Evolutionary conservation across 1,284 basidiomycete species (phyloP), one percentile per base, ranked within the genome.

Genomic region (Phaffia rhodozyma): DNA sequence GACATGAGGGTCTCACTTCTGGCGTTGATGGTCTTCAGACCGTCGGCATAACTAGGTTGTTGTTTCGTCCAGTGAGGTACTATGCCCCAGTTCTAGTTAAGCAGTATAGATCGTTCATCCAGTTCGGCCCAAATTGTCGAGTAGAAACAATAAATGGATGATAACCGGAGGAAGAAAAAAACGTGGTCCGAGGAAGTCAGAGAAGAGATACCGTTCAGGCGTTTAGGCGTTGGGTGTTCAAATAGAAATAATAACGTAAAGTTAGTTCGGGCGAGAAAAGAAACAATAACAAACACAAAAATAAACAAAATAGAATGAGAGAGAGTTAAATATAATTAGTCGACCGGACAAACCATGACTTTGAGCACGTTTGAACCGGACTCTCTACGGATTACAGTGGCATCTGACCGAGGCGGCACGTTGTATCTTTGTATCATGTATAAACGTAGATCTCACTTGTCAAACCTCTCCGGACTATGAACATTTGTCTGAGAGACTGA

Each of bases 11-110:
- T 1, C 52, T 64, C 63, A 25, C 27, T 32, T 9, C 62, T 30
- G 13, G 62, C 62, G 43, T 64, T 64, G 58, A 64, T 60, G 32
- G 62, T 64, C 34, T 55, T 58, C 27, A 62, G 47, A 21, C 27
- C 29, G n/a, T 60, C 62, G 3, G 6, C 27, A 13, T 20, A 50
- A 13, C 29, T 6, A 21, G 29, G 29, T 5, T 62, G 49, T 32
- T 62, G 54, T 51, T 62, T 62, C n/a, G 48, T 57, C 61, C 61
- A 62, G 23, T 49, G 47, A 16, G 61, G 61, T 18, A 62, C 43
- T 23, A 62, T 1, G 29, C 51, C n/a, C 61, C 61, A 62, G 27
- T 62, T 54, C 61, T 55, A 5, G 5, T 5, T 55, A 23, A 55
- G 3, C 32, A 4, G 21, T 27, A 32, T 7, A 25, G 20, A 5